phyloP scores from a whole-genome alignment of 2,329 filamentous ascomycete species.

The Colletotrichum coccodes region DNA sequence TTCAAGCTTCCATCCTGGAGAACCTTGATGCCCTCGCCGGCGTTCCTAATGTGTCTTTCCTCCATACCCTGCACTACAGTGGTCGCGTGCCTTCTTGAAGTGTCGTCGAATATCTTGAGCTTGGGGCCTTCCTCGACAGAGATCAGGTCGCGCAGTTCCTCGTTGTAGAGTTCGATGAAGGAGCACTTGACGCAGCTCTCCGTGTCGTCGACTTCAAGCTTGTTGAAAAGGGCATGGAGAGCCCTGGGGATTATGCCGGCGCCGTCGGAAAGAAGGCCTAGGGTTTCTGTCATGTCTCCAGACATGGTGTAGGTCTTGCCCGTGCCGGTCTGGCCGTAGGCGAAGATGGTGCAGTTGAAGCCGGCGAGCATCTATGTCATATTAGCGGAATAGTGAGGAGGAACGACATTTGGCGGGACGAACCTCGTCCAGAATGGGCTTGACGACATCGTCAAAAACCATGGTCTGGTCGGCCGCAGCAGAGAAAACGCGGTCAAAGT shows the following conservation, averaged over 20 bases:
- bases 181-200: slow-evolving; percentile 97
- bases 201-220: slow-evolving; percentile 79
- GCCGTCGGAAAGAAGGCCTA: slow-evolving; percentile 87
- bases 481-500: slow-evolving; percentile 97
- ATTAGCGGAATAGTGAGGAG: slow-evolving; percentile 17
- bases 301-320: slow-evolving; percentile 99
- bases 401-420: slow-evolving; percentile 36
- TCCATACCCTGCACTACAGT: slow-evolving; percentile 98
- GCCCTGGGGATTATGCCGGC: slow-evolving; percentile 96
- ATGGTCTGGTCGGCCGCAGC: slow-evolving; percentile 93
- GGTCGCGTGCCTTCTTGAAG: slow-evolving; percentile 81
- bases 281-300: slow-evolving; percentile 90
- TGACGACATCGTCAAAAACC: slow-evolving; percentile 95
- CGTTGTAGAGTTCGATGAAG: slow-evolving; percentile 98
- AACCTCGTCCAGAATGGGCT: slow-evolving; percentile 92
- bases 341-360: slow-evolving; percentile 98
- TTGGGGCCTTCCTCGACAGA: slow-evolving; percentile 84
- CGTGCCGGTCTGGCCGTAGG: slow-evolving; percentile 97
- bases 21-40: slow-evolving; percentile 86
- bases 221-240: slow-evolving; percentile 86
- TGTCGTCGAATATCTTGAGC: slow-evolving; percentile 95
- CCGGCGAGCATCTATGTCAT: slow-evolving; percentile 81
- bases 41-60: slow-evolving; percentile 89
- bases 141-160: slow-evolving; percentile 91
- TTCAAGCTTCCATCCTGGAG: slow-evolving; percentile 91